Percentiles rank a stretch among this genome's conserved stretches.
These are phyloP conservation scores for Mrakia hoshinonis DNA, from an alignment of 768 basidiomycete species.

Conservation along the genomic window DNA sequence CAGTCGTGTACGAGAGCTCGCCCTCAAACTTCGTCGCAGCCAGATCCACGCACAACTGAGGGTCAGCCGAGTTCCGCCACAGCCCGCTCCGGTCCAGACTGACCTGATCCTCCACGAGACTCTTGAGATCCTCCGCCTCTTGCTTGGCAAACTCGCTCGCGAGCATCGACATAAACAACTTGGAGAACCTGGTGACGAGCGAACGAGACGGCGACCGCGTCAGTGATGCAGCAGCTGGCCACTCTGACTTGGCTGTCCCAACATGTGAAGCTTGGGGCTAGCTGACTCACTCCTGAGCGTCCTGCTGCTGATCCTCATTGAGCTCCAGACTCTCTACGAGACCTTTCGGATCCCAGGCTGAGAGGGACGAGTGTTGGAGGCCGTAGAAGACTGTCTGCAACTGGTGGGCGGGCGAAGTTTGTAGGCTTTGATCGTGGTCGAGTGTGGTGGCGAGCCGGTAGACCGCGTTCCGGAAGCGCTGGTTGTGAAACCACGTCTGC, in stretches of 20 bases:
- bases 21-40: constrained; percentile 66
- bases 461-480: constrained; percentile 70
- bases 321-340: constrained; percentile 78
- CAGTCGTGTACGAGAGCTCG: constrained; percentile 66
- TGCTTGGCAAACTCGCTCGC: constrained; percentile 83
- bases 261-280: not conserved
- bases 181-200: constrained; percentile 62
- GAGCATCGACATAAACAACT: constrained; percentile 83
- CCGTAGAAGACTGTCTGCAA: constrained; percentile 58
- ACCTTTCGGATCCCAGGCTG: constrained; percentile 70
- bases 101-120: constrained; percentile 67
- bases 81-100: constrained; percentile 21
- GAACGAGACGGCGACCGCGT: not conserved
- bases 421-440: constrained; percentile 45
- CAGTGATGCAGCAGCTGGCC: not conserved
- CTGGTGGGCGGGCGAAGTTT: constrained; percentile 41
- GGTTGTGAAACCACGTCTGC: constrained; percentile 86
- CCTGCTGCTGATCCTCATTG: constrained; percentile 79
- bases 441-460: constrained; percentile 62
- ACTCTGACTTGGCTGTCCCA: not conserved
- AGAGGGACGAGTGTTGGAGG: constrained; percentile 62
- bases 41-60: not conserved
- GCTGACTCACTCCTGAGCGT: constrained; percentile 86
- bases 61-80: not conserved
- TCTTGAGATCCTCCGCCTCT: constrained; percentile 52